Base-by-base conservation (phyloP, 805 yeast species). In the Lachancea thermotolerans region DNA sequence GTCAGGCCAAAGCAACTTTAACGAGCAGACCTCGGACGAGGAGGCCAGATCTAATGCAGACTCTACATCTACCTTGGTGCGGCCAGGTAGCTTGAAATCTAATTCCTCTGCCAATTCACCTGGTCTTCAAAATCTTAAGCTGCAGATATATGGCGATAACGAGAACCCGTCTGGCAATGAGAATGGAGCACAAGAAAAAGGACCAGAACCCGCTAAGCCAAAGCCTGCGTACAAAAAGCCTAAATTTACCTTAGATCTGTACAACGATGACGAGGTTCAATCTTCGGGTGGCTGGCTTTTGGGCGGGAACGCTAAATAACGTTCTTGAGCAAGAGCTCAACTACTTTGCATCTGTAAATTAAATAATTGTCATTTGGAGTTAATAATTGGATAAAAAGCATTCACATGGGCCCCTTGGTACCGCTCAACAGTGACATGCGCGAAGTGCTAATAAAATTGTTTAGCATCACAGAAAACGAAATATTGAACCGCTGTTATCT, bases 241-340 rank as follows among this genome's bases (percentile, higher is more conserved):
- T 12, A 47, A 47, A 14, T 47, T 58, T 10, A 54, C 64, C 3
- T 44, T 63, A 10, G 62, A 62, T 47, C 48, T 64, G 14, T 64
- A 64, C 39, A 65, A 61, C 17, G 62, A 56, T 39, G 51, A 49
- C 15, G 63, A 56, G 18, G 37, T 48, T 36, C 55, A 52, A 35
- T 53, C 52, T 33, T 47, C 49, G 6, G 58, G 55, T 27, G 57
- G 54, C 17, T 64, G 68, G 68, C 49, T 58, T 10, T 45, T 64
- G 15, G 66, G 66, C 11, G 61, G 61, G 8, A 62, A 62, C 37
- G 49, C 53, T 15, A 41, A 53, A 34, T 56, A 43, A 48, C 21
- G 15, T 29, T 33, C 30, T 18, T 21, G 25, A 21, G 25, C 25
- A 21, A 21, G 7, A 21, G 25, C 25, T 7, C 25, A 21, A 21